Base-by-base conservation (phyloP, 805 yeast species). In the Saccharomycopsis sp. region DNA sequence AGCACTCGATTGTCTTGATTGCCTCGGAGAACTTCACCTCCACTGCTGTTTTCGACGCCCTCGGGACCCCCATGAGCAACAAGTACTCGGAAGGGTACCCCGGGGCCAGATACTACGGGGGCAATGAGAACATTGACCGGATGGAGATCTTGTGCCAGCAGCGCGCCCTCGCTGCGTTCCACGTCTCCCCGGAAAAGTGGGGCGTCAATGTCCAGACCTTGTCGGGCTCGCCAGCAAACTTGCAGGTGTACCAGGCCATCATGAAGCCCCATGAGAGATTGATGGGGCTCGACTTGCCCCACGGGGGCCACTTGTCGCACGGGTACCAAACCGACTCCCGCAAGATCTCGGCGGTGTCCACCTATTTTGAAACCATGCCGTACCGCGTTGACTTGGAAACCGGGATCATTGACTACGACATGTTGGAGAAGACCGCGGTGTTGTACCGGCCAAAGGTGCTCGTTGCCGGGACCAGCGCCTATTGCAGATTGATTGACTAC, bases 11-110 rank as follows among this genome's bases (percentile, higher is more conserved):
- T 58, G 87, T 89, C 31, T 70, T 89, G 62, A 89, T 89, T 61
- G 95, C 98, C 16, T 82, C 94, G 33, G 98, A 89, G 62, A 89
- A 89, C 65, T 89, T 88, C 72, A 89, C 98, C 42, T 83, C 96
- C 37, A 83, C 80, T 52, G 80, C 96, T 18, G 98, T 89, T 23
- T 83, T 89, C 76, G 95, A 89, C 60, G 76, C 86, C 37, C 71
- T 89, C 56, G 97, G 97, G 50, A 82, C 96, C 20, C 95, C 85
- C 60, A 86, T 89, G 95, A 88, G 84, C 63, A 89, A 89, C 75
- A 89, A 89, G 69, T 89, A 89, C 67, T 87, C 96, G 8, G 98
- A 89, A 65, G 97, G 97, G 50, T 89, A 89, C 65, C 98, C 98
- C 31, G 95, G 95, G 52, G 95, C 87, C 49, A 78, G 98, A 62